These are phyloP conservation scores for Huntiella abstrusa DNA, from an alignment of 2,329 filamentous ascomycete species.

Conservation along the genomic window DNA sequence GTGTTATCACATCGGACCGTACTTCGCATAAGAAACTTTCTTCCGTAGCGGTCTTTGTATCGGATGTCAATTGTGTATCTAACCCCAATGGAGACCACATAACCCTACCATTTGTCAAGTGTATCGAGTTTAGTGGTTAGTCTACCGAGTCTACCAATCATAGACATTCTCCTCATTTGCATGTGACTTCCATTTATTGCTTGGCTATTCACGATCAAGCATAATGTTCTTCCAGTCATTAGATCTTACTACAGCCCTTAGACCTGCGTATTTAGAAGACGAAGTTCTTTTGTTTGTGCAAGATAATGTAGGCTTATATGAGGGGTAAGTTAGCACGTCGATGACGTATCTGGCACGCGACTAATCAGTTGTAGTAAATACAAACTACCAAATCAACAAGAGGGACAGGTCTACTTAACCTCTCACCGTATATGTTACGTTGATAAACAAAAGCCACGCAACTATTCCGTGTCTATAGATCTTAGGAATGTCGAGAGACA, in stretches of 20 bases:
- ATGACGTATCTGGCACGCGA: background rate
- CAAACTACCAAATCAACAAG: slow-evolving; percentile 85
- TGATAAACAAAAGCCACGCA: slow-evolving; percentile 68
- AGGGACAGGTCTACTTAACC: slow-evolving; percentile 90
- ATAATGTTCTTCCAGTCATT: slow-evolving; percentile 88
- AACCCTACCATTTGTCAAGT: too few species aligned
- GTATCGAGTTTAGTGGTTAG: too few species aligned
- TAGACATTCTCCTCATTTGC: too few species aligned
- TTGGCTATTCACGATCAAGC: too few species aligned
- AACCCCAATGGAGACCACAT: too few species aligned
- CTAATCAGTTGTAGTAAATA: slow-evolving; percentile 47
- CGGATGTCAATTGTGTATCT: too few species aligned
- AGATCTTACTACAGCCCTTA: slow-evolving; percentile 88
- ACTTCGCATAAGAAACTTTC: too few species aligned
- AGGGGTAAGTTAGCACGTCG: slow-evolving; percentile 44
- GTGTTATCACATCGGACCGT: too few species aligned
- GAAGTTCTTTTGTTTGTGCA: slow-evolving; percentile 92
- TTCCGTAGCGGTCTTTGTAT: too few species aligned
- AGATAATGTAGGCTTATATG: slow-evolving; percentile 91
- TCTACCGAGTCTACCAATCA: too few species aligned
- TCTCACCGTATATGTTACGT: slow-evolving; percentile 93
- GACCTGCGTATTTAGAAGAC: slow-evolving; percentile 80
- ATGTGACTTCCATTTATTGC: too few species aligned
- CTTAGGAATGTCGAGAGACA: slow-evolving; percentile 78
- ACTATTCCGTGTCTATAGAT: slow-evolving; percentile 67